phyloP scores from a whole-genome alignment of 192 early-diverging fungal genomes.

The Coemansia sp. region DNA sequence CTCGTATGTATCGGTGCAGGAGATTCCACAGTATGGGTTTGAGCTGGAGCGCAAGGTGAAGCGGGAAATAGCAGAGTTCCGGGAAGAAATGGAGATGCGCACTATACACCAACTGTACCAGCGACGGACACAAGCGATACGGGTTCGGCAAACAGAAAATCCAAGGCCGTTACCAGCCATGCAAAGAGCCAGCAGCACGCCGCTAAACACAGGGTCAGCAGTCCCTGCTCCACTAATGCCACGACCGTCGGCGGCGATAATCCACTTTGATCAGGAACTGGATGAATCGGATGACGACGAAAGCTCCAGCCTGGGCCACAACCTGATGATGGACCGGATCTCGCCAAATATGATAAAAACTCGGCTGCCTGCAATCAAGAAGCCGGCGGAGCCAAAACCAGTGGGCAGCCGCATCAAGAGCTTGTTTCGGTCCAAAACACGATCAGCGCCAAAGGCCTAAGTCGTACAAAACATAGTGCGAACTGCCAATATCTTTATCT shows the following conservation, averaged over 20 bases:
- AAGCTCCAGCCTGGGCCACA: not conserved
- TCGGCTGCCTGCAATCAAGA: slow-evolving; percentile 29
- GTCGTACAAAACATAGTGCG: not conserved
- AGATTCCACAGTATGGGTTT: slow-evolving; percentile 47
- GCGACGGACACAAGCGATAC: slow-evolving; percentile 17
- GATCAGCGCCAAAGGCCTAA: slow-evolving; percentile 15
- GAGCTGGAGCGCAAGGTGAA: slow-evolving; percentile 40
- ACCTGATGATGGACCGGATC: slow-evolving; percentile 7
- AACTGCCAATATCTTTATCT: not conserved
- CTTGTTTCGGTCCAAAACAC: slow-evolving; percentile 42
- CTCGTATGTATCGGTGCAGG: slow-evolving; percentile 33
- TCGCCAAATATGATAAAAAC: slow-evolving; percentile 26
- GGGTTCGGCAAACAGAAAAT: not conserved
- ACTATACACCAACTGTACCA: slow-evolving; percentile 42
- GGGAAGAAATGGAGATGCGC: slow-evolving; percentile 41
- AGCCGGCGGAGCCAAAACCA: slow-evolving; percentile 27
- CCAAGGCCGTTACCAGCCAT: slow-evolving; percentile 2
- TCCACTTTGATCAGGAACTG: slow-evolving; percentile 18
- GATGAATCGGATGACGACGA: slow-evolving; percentile 4
- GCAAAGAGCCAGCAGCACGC: slow-evolving; percentile 23
- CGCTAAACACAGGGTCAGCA: not conserved
- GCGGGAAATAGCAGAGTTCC: slow-evolving; percentile 28
- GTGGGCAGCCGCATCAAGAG: slow-evolving; percentile 37
- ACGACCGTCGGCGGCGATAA: slow-evolving; percentile 19
- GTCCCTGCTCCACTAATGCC: not conserved